Evolutionary conservation across 495 filamentous ascomycete genomes (phyloP), one percentile per base, ranked within the genome.

Genomic region (Xylaria telfairii): DNA sequence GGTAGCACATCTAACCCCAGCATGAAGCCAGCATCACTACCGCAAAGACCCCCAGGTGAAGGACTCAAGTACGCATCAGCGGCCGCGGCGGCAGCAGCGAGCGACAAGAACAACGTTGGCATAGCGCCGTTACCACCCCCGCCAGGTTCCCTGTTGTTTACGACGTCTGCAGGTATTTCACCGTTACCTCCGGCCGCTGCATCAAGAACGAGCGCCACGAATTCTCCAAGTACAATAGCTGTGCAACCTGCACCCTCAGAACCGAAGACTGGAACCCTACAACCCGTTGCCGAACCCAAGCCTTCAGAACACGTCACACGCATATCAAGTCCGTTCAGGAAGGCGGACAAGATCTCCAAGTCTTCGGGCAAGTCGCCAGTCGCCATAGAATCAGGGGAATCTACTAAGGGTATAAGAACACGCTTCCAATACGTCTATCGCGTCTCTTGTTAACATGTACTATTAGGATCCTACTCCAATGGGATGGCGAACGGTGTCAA

Each of bases 41-140:
- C 96, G 9, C 89, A 92, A 51, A 90, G 94, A 75, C 87, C 92
- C 4, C 91, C 94, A 30, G 94, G 93, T 41, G 95, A 98, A 78
- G 92, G 92, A 0, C 83, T 98, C 73, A 98, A 98, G 81, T 98
- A 98, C 79, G 96, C 96, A 39, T 97, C 96, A 24, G 96, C 96
- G 0, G 96, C 96, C 0, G 96, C 96, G 0, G 96, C 96, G 0
- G 96, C 96, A 0, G 96, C 96, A 12, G 93, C 96, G 59, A 96
- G 91, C 79, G 94, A 97, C 78, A 96, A 95, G 75, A 94, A 97
- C 81, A 95, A 94, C 53, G 91, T 97, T 12, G 95, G 95, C n/a
- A 97, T 98, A 73, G 89, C 93, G 34, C 95, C 95, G 21, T 84
- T 98, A 68, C 95, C 95, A 30, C 94, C 95, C 56, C 95, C 95